Base-by-base conservation (phyloP, 106 monocot genomes). In the Phalaenopsis equestris region DNA sequence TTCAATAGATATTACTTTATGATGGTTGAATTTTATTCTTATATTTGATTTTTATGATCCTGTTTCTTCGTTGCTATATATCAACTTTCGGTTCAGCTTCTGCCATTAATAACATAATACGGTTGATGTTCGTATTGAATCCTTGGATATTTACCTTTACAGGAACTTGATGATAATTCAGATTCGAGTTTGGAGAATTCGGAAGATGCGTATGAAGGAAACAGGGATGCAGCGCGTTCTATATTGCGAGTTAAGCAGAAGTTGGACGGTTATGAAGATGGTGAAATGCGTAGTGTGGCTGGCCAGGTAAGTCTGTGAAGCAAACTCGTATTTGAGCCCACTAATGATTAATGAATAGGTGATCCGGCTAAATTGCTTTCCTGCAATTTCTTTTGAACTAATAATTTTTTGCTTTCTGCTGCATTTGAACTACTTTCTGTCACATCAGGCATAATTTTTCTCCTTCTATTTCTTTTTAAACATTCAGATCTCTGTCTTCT, bases 141-240 rank as follows among this genome's bases (percentile, higher is more conserved):
- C 61, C 4, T 70, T 38, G 70, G 70, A 39, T 70, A 70, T 12
- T 70, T 39, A 39, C 39, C 38, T 39, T 83, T 81, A 16, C 82
- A 98, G 97, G 98, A 98, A 80, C 86, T 76, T 56, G 86, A 98
- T 81, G 87, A 92, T 78, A 87, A 88, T 42, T 80, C 75, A 36
- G 88, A 87, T 18, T 89, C 92, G 10, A 80, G 79, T 79, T 84
- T 89, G 81, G 98, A 94, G 75, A 84, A 83, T 73, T 94, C 94
- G 56, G 86, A 98, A 86, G 94, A 98, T 67, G 85, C 81, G 61
- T 94, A 77, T 67, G 94, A 98, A 80, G 98, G 98, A 68, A 98
- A 98, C 82, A 98, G 92, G 81, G 98, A 98, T 90, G 98, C 94
- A 78, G 89, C 94, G 64, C 92, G 98, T 77, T 94, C 98, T n/a